phyloP scores from a whole-genome alignment of 1,284 basidiomycete species.

The Trametes versicolor region DNA sequence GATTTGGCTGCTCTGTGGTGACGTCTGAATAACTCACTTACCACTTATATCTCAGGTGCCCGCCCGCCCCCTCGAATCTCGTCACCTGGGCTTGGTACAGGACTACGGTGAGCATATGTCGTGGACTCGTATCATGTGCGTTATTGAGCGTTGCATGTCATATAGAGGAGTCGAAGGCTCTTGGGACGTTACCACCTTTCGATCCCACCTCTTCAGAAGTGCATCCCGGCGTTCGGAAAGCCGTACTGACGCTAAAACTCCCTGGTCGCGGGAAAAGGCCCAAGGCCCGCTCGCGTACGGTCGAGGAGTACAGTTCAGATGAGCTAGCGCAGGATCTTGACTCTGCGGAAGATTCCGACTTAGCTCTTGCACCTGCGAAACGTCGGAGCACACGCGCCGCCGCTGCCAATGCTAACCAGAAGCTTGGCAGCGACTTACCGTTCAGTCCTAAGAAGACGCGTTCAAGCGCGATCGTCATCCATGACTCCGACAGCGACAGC shows the following conservation, averaged over 20 bases:
- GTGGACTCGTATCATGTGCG: neutral
- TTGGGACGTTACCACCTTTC: constrained; percentile 58
- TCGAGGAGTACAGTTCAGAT: constrained; percentile 28
- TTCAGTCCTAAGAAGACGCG: constrained; percentile 73
- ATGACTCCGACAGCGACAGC: constrained; percentile 52
- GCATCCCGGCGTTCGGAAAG: constrained; percentile 65
- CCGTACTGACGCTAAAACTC: constrained; percentile 43
- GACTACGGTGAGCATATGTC: constrained; percentile 61
- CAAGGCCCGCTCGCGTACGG: constrained; percentile 13
- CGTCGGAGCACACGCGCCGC: constrained; percentile 30
- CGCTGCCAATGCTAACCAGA: constrained; percentile 34
- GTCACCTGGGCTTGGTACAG: constrained; percentile 57
- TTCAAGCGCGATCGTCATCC: constrained; percentile 43
- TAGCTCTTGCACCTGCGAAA: constrained; percentile 4
- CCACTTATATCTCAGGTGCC: constrained; percentile 32
- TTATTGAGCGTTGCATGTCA: constrained; percentile 23
- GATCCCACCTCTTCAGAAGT: constrained; percentile 69
- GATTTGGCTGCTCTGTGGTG: neutral
- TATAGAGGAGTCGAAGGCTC: constrained; percentile 54
- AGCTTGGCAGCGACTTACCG: constrained; percentile 49
- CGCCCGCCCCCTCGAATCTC: constrained; percentile 45
- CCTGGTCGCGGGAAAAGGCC: constrained; percentile 12
- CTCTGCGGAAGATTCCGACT: constrained; percentile 33
- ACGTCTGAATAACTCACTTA: neutral
- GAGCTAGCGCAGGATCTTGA: constrained; percentile 35